Conservation (phyloP, 352 stramenopile species). For the Phytophthora litchii region DNA sequence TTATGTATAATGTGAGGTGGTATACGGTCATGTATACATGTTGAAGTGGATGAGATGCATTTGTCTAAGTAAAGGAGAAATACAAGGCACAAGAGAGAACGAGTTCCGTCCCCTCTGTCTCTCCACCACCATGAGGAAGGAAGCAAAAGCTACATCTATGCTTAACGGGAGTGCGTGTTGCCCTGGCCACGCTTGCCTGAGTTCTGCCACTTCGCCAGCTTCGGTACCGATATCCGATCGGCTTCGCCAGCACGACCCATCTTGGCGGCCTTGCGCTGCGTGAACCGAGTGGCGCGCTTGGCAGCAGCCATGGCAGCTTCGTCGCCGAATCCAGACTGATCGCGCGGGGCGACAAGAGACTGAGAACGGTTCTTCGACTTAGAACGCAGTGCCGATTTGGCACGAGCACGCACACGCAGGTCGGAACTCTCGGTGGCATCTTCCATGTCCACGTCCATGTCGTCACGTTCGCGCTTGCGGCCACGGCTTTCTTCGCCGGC, state of each 20-base stretch:
- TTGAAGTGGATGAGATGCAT: neutral
- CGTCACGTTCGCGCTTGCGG: slow-evolving; percentile 85
- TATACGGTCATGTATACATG: neutral
- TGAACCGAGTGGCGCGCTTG: slow-evolving; percentile 55
- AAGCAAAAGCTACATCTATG: slow-evolving; percentile 22
- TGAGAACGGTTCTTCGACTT: slow-evolving; percentile 86
- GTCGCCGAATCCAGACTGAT: slow-evolving; percentile 70
- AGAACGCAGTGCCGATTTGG: slow-evolving; percentile 70
- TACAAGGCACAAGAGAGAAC: slow-evolving; percentile 32
- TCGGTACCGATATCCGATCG: slow-evolving; percentile 79
- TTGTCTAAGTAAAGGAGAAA: slow-evolving; percentile 34
- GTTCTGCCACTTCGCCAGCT: slow-evolving; percentile 91
- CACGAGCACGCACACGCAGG: slow-evolving; percentile 68
- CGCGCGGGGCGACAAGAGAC: slow-evolving; percentile 76
- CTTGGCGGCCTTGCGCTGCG: slow-evolving; percentile 83
- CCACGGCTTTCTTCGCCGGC: slow-evolving; percentile 73
- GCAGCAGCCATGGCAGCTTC: slow-evolving; percentile 50
- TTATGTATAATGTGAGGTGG: slow-evolving; percentile 2
- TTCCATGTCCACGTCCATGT: slow-evolving; percentile 90
- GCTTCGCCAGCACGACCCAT: slow-evolving; percentile 81
- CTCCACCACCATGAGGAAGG: slow-evolving; percentile 23
- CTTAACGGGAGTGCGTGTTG: slow-evolving; percentile 81
- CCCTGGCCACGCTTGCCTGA: slow-evolving; percentile 87
- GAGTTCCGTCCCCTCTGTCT: slow-evolving; percentile 19
- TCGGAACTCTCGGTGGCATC: slow-evolving; percentile 83